These are phyloP conservation scores for Salix viminalis DNA, from an alignment of 345 rosid species.

Conservation along the genomic window DNA sequence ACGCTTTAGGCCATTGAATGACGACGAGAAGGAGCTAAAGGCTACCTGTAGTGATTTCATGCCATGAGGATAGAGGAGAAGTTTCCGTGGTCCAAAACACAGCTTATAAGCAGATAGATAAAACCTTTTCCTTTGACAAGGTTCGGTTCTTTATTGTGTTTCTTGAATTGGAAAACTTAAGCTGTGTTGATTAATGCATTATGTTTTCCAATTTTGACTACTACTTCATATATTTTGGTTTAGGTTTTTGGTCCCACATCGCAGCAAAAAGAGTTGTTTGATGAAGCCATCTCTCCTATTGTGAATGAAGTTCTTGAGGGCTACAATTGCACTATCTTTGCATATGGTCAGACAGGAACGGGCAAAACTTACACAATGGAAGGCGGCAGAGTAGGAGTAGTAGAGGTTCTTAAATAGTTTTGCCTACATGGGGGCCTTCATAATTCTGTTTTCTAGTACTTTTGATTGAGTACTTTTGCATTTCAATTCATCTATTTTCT, in stretches of 20 bases:
- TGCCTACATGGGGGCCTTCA: no score
- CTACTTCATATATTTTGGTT: no score
- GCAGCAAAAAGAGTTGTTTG: constrained; percentile 8
- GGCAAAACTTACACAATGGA: constrained; percentile 99
- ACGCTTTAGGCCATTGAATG: background rate
- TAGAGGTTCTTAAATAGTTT: constrained; percentile 46
- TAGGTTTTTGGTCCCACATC: constrained; percentile 13
- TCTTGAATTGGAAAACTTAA: no score
- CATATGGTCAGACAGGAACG: constrained; percentile 97
- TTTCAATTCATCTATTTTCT: constrained; percentile 1
- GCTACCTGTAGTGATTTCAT: background rate
- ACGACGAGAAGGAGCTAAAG: constrained; percentile 3
- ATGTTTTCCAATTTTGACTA: no score
- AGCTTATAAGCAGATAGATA: no score
- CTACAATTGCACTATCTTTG: constrained; percentile 97
- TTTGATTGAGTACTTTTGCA: background rate
- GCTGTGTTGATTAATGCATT: no score
- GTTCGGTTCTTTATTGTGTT: no score
- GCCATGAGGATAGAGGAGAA: background rate
- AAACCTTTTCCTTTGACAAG: no score
- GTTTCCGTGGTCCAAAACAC: background rate
- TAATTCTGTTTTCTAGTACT: background rate
- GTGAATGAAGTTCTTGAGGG: constrained; percentile 98
- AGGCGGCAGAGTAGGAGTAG: constrained; percentile 86
- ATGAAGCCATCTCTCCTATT: constrained; percentile 43